Base-by-base conservation (phyloP, 2,329 filamentous ascomycete genomes). In the Cercospora janseana region DNA sequence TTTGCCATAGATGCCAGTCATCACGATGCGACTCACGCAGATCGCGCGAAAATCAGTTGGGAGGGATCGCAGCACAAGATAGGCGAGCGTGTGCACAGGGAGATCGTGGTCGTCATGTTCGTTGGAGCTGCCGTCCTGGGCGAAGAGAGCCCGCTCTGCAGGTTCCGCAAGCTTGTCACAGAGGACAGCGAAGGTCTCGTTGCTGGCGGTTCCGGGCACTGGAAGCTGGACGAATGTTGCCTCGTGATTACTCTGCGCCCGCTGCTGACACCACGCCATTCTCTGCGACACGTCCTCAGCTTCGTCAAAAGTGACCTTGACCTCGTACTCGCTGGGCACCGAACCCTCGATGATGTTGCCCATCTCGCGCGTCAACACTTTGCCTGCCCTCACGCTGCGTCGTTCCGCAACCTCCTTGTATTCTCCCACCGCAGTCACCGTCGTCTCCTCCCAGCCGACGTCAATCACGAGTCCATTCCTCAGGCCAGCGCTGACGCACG, bases 361-460 rank as follows among this genome's bases (percentile, higher is more conserved):
- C 60, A 89, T 83, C 49, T 84, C 79, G 59, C 85, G 77, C 34
- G 86, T 79, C 15, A 97, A 72, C 50, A 79, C 68, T 63, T 84
- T 91, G 52, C 86, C 89, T 26, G 82, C 90, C 57, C 93, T 79
- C 10, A 88, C 76, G 29, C 81, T 92, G 46, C 88, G 79, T 49
- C 77, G 80, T 46, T 81, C 82, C 12, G 78, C 76, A 1, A 95
- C 81, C 66, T 95, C 90, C 46, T 88, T 84, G 67, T 90, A 95
- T 70, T 98, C 93, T 65, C 91, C 97, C 5, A 97, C 78, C 4
- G 85, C 87, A 0, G 89, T 95, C 16, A 94, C 81, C 0, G 85
- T 79, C 0, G 91, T 95, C 69, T 97, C 93, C 32, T 83, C 79
- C 93, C 93, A 98, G 34, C 92, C 93, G 53, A 98, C 78, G 64